phyloP scores from a whole-genome alignment of 331 rosid species.

The Malus hybrid region DNA sequence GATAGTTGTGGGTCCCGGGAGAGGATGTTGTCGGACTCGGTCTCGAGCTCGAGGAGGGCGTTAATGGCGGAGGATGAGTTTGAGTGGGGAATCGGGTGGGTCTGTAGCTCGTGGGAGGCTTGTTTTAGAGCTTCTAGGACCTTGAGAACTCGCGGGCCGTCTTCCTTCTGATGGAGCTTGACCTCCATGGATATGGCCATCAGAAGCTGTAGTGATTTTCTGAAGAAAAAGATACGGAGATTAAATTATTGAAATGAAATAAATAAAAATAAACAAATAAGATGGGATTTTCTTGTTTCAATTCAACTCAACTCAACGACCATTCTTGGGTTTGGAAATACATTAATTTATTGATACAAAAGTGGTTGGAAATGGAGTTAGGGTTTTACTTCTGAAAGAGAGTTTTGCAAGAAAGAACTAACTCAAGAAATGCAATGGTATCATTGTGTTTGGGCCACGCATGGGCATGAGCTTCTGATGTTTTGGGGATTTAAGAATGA shows the following conservation, averaged over 20 bases:
- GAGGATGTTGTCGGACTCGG: slow-evolving; percentile 59
- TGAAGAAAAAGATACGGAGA: background rate
- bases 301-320: background rate
- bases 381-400: background rate
- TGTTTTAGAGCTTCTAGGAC: slow-evolving; percentile 83
- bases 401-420: background rate
- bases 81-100: slow-evolving; percentile 30
- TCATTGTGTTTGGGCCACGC: background rate
- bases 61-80: slow-evolving; percentile 65
- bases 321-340: background rate
- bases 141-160: slow-evolving; percentile 38
- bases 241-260: too few relatives aligned
- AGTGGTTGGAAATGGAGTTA: background rate
- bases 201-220: background rate
- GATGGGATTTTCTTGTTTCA: background rate
- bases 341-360: background rate
- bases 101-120: slow-evolving; percentile 62
- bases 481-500: background rate
- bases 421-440: too few relatives aligned
- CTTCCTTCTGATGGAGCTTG: slow-evolving; percentile 15
- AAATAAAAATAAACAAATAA: too few relatives aligned
- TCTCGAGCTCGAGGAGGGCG: slow-evolving; percentile 70
- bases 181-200: slow-evolving; percentile 33
- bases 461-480: background rate
- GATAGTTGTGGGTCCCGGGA: slow-evolving; percentile 50